A percentile compares a stretch with the other conserved stretches of the same genome.
Conservation (phyloP, 805 yeast genomes). For the Hanseniaspora valbyensis region DNA sequence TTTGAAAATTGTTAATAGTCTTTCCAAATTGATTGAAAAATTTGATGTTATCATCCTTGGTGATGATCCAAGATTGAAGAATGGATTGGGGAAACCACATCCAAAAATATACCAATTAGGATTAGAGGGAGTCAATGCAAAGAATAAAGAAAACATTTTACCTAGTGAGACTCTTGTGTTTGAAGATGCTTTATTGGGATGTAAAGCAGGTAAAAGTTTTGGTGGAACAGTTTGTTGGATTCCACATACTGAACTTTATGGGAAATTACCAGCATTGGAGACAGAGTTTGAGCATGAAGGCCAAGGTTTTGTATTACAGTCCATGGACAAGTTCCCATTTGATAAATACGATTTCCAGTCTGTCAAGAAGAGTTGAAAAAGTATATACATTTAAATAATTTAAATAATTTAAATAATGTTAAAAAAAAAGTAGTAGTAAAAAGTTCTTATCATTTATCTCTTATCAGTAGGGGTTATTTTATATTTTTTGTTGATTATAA, state of each 20-base stretch:
- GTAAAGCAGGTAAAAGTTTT: slow-evolving; percentile 68
- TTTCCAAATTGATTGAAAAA: slow-evolving; percentile 47
- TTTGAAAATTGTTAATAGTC: slow-evolving; percentile 57
- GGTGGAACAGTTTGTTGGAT: slow-evolving; percentile 89
- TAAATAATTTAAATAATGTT: background rate
- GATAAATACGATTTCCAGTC: slow-evolving; percentile 34
- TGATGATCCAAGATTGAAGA: slow-evolving; percentile 72
- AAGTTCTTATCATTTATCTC: too few species aligned
- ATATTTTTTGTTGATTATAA: too few species aligned
- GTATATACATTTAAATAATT: background rate
- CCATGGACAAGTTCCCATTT: slow-evolving; percentile 45
- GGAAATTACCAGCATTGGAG: slow-evolving; percentile 43
- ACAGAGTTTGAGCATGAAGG: slow-evolving; percentile 47
- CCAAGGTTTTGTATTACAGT: slow-evolving; percentile 34
- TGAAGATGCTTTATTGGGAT: slow-evolving; percentile 94
- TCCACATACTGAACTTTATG: slow-evolving; percentile 67
- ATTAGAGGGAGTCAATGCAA: slow-evolving; percentile 55
- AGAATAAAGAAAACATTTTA: slow-evolving; percentile 35
- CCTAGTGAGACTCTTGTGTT: slow-evolving; percentile 79
- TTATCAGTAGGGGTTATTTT: too few species aligned
- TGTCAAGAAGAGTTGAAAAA: background rate
- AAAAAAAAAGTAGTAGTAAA: background rate
- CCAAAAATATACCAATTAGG: slow-evolving; percentile 92
- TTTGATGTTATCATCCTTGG: slow-evolving; percentile 77
- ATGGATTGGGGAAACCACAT: slow-evolving; percentile 82